phyloP scores from a whole-genome alignment of 208 protist genomes.

The Leptomonas seymouri region DNA sequence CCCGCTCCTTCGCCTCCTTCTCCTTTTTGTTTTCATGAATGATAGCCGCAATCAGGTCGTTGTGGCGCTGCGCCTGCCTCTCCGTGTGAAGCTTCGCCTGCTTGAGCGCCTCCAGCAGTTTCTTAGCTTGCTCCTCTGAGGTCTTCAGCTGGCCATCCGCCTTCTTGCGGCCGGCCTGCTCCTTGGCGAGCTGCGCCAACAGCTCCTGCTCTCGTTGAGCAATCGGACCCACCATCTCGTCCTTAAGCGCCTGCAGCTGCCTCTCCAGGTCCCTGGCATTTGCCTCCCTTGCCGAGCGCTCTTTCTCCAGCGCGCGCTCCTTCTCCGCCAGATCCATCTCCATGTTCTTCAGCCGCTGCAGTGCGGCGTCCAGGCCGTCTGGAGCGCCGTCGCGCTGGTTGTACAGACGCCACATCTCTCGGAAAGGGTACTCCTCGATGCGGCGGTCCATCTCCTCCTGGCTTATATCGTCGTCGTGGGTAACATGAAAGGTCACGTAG shows the following conservation, averaged over 20 bases:
- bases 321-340: constrained; percentile 61
- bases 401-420: constrained; percentile 83
- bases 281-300: constrained; percentile 39
- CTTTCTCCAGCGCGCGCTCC: constrained; percentile 48
- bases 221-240: constrained; percentile 35
- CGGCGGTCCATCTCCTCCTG: constrained; percentile 73
- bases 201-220: constrained; percentile 56
- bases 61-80: constrained; percentile 66
- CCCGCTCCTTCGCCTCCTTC: constrained; percentile 85
- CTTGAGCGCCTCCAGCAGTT: constrained; percentile 64
- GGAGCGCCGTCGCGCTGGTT: constrained; percentile 57
- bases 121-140: constrained; percentile 56
- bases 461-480: constrained; percentile 73
- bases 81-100: constrained; percentile 61
- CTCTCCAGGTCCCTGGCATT: constrained; percentile 42
- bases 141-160: constrained; percentile 39
- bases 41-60: constrained; percentile 83
- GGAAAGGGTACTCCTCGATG: constrained; percentile 79
- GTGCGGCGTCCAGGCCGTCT: constrained; percentile 63
- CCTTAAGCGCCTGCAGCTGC: constrained; percentile 36
- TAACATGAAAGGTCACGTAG: constrained; percentile 84
- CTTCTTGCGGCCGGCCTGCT: constrained; percentile 49
- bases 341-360: constrained; percentile 56
- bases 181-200: constrained; percentile 46
- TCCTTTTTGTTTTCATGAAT: constrained; percentile 87